Conservation (phyloP, 164 flowering plant genomes). For the Aristolochia fimbriata region DNA sequence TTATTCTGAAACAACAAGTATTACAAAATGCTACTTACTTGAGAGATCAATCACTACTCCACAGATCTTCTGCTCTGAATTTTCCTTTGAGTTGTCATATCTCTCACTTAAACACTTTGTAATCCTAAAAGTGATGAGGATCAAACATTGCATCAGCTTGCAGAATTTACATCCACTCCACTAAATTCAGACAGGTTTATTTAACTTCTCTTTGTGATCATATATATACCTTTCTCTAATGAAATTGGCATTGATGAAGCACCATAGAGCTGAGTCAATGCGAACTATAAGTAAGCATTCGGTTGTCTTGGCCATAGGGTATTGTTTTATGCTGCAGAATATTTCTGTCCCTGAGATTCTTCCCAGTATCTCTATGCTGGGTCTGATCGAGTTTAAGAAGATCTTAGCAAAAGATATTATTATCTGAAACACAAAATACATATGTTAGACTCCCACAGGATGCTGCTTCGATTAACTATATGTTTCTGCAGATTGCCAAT, state of each 20-base stretch:
- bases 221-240: slow-evolving; percentile 48
- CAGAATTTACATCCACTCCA: neutral
- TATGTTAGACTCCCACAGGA: neutral
- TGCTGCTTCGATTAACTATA: no score
- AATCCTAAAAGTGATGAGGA: slow-evolving; percentile 25
- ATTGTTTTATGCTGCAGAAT: slow-evolving; percentile 46
- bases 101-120: slow-evolving; percentile 27
- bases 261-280: slow-evolving; percentile 43
- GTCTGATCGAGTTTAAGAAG: slow-evolving; percentile 41
- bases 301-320: slow-evolving; percentile 40
- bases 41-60: slow-evolving; percentile 56
- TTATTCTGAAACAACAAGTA: neutral
- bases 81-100: slow-evolving; percentile 17
- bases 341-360: slow-evolving; percentile 51
- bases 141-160: neutral
- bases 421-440: slow-evolving; percentile 27
- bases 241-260: slow-evolving; percentile 75
- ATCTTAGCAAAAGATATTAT: slow-evolving; percentile 58
- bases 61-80: slow-evolving; percentile 18
- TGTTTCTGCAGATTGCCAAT: neutral
- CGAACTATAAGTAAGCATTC: slow-evolving; percentile 40
- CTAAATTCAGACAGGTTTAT: neutral
- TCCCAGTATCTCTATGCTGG: slow-evolving; percentile 47
- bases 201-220: neutral
- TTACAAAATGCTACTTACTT: slow-evolving; percentile 26